Evolutionary conservation across 257 asterid genomes (phyloP).

Genomic region (Ilex aquifolium): DNA sequence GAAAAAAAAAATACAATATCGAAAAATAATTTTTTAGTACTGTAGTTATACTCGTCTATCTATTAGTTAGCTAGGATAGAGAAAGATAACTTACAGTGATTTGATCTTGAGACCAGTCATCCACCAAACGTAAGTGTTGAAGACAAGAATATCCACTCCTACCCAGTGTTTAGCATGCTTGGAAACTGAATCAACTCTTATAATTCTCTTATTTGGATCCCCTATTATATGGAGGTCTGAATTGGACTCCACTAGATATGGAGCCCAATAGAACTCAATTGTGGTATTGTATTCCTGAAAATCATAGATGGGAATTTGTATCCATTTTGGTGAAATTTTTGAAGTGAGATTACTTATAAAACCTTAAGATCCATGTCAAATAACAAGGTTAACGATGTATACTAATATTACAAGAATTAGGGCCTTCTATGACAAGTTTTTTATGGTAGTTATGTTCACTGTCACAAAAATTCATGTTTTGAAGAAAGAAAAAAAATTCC

Average conservation of each 20-base stretch:
- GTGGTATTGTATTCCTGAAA: slow-evolving; percentile 68
- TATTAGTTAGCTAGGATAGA: not conserved
- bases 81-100: slow-evolving; percentile 48
- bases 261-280: slow-evolving; percentile 91
- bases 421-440: too few species aligned
- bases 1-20: too few species aligned
- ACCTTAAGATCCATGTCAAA: too few species aligned
- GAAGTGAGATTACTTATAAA: too few species aligned
- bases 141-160: slow-evolving; percentile 72
- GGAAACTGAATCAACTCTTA: slow-evolving; percentile 77
- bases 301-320: not conserved
- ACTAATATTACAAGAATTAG: too few species aligned
- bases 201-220: slow-evolving; percentile 69
- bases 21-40: too few species aligned
- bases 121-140: slow-evolving; percentile 98
- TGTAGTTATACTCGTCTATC: too few species aligned
- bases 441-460: too few species aligned
- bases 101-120: slow-evolving; percentile 76
- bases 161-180: slow-evolving; percentile 80
- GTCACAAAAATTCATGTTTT: too few species aligned
- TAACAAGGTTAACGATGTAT: too few species aligned
- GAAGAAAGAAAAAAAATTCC: too few species aligned
- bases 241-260: slow-evolving; percentile 76
- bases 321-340: too few species aligned
- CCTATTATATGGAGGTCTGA: slow-evolving; percentile 50